Percentiles rank a stretch among this genome's conserved stretches.
Evolutionary conservation across 208 protist species (phyloP).

Genomic region (Phytomonas sp.): DNA sequence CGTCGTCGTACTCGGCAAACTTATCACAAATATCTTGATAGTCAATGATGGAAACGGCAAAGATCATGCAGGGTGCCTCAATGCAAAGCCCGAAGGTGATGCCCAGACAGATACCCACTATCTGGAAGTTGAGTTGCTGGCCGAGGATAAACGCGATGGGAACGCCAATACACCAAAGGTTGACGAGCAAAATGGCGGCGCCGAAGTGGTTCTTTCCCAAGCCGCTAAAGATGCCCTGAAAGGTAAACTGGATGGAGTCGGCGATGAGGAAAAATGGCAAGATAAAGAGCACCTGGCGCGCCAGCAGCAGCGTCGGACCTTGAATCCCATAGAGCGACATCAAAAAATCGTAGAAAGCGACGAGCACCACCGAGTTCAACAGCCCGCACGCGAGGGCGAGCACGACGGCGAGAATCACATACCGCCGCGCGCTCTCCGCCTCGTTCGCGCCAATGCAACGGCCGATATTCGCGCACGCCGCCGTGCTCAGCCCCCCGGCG

Average conservation of each 20-base stretch:
- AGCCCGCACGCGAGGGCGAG: slow-evolving; percentile 29
- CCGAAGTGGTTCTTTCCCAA: slow-evolving; percentile 73
- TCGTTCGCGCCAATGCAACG: slow-evolving; percentile 63
- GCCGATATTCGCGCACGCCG: slow-evolving; percentile 72
- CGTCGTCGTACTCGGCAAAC: slow-evolving; percentile 49
- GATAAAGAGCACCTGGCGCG: slow-evolving; percentile 39
- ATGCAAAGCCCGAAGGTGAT: slow-evolving; percentile 75
- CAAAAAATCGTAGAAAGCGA: slow-evolving; percentile 50
- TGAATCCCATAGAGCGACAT: slow-evolving; percentile 66
- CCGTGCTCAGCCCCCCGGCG: slow-evolving; percentile 63
- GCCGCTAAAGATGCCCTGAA: slow-evolving; percentile 83
- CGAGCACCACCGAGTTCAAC: slow-evolving; percentile 40
- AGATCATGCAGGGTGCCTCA: slow-evolving; percentile 70
- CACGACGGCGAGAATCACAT: slow-evolving; percentile 39
- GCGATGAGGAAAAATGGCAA: slow-evolving; percentile 67
- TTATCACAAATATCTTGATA: slow-evolving; percentile 58
- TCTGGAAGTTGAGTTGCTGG: slow-evolving; percentile 38
- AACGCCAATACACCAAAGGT: slow-evolving; percentile 66
- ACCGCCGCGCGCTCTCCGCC: slow-evolving; percentile 45
- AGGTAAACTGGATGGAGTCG: slow-evolving; percentile 75
- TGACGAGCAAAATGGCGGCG: slow-evolving; percentile 60
- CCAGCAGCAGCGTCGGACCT: slow-evolving; percentile 40
- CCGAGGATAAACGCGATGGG: slow-evolving; percentile 56
- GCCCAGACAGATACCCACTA: slow-evolving; percentile 66
- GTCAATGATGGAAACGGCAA: slow-evolving; percentile 41